Evolutionary conservation across 768 basidiomycete species (phyloP).

Genomic region (Sutorius australiensis): DNA sequence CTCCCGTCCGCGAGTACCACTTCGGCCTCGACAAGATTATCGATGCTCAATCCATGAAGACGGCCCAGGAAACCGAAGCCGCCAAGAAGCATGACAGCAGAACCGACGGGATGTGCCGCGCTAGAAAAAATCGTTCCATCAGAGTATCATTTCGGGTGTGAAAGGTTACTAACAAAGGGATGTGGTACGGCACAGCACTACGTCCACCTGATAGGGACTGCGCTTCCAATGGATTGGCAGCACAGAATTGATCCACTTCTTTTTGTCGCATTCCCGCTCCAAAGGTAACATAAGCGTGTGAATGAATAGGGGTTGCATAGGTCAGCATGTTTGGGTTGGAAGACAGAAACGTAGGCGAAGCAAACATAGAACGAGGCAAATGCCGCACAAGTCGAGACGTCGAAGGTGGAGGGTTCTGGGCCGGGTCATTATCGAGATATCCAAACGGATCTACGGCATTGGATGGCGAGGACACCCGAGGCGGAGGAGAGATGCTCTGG

Average conservation of each 20-base stretch:
- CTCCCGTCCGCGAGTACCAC: conserved; percentile 87
- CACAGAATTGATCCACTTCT: conserved; percentile 74
- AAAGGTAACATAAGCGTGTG: conserved; percentile 79
- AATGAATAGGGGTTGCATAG: conserved; percentile 56
- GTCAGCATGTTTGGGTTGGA: conserved; percentile 40
- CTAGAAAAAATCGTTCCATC: conserved; percentile 34
- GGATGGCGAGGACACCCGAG: conserved; percentile 6
- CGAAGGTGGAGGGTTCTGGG: conserved; percentile 28
- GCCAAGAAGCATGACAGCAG: conserved; percentile 76
- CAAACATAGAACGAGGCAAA: conserved; percentile 33
- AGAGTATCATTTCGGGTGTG: conserved; percentile 1
- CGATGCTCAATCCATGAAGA: conserved; percentile 80
- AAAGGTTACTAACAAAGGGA: conserved; percentile 61
- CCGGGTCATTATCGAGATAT: conserved; percentile 45
- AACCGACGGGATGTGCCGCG: conserved; percentile 75
- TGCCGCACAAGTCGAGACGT: conserved; percentile 21
- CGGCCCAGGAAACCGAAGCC: conserved; percentile 89
- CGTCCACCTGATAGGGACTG: conserved; percentile 47
- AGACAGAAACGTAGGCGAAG: conserved; percentile 31
- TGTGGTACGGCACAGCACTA: conserved; percentile 69
- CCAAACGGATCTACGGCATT: conserved; percentile 53
- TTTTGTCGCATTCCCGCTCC: conserved; percentile 85
- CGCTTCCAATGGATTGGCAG: conserved; percentile 61
- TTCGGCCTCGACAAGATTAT: conserved; percentile 88
- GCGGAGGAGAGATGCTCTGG: not conserved